phyloP scores from a whole-genome alignment of 495 filamentous ascomycete genomes.

The Massariosphaeria phaeospora region DNA sequence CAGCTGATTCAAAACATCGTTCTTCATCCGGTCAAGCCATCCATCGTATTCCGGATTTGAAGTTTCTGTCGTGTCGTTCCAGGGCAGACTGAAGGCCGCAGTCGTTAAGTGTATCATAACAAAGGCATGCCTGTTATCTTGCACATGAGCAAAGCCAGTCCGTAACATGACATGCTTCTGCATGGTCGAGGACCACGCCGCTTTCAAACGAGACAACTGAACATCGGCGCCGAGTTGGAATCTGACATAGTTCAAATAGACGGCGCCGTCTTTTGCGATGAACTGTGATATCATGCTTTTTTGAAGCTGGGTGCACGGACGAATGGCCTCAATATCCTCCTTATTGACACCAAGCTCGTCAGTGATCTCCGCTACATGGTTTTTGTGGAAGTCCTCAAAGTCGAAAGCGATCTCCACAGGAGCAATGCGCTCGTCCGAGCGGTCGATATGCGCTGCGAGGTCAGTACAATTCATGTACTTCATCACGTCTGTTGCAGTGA shows the following conservation, averaged over 20 bases:
- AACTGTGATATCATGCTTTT: conserved; percentile 51
- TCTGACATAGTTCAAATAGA: conserved; percentile 60
- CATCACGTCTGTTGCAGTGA: conserved; percentile 65
- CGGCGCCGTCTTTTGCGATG: conserved; percentile 39
- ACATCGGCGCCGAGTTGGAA: conserved; percentile 40
- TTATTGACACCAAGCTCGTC: conserved; percentile 2
- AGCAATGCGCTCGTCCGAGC: not conserved
- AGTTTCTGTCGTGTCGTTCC: conserved; percentile 34
- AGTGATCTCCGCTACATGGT: conserved; percentile 35
- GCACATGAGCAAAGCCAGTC: conserved; percentile 37
- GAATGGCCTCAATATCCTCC: conserved; percentile 43
- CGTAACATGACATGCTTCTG: conserved; percentile 39
- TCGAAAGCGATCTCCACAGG: conserved; percentile 15
- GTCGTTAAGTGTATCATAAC: conserved; percentile 58
- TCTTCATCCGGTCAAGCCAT: conserved; percentile 15
- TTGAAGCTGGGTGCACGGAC: conserved; percentile 63
- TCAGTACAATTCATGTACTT: conserved; percentile 52
- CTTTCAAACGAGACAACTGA: conserved; percentile 8
- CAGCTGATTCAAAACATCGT: conserved; percentile 36
- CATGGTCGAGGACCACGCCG: conserved; percentile 34
- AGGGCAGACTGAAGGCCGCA: conserved; percentile 41
- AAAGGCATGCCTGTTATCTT: conserved; percentile 48
- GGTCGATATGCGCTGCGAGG: conserved; percentile 41
- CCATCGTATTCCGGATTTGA: conserved; percentile 11
- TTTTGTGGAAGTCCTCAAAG: conserved; percentile 44